Evolutionary conservation across 768 basidiomycete genomes (phyloP), one percentile per base, ranked within the genome.

Genomic region (Calocera cornea): DNA sequence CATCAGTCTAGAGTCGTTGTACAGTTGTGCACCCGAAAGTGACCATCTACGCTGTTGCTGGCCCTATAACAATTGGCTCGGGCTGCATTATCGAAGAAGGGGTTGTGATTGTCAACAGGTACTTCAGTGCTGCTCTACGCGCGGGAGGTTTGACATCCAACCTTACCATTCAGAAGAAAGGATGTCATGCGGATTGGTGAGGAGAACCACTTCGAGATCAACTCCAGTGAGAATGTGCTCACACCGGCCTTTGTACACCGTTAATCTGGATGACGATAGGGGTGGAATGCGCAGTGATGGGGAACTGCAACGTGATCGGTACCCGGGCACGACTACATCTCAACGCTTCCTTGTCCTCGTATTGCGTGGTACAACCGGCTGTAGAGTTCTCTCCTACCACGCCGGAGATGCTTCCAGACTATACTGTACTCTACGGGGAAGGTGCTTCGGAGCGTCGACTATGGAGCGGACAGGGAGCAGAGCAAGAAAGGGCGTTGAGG

Each of bases 181-280:
- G 89, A 92, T 73, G 84, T 88, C 38, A 92, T 97, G 92, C 85
- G 87, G 22, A 92, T 99, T 63, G 95, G 95, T 3, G 87, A 95
- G 75, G 86, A 90, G 69, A 97, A 97, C 75, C 79, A 94, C 68
- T 95, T 99, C 73, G 92, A 97, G 78, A 92, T 97, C 65, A 91
- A 90, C 24, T 92, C 88, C 76, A 88, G 95, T 95, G 73, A 69
- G 90, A 86, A 19, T 41, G 36, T 19, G n/a, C n/a, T n/a, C n/a
- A n/a, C n/a, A n/a, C n/a, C n/a, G n/a, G n/a, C n/a, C n/a, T n/a
- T n/a, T n/a, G n/a, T n/a, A n/a, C n/a, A n/a, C n/a, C n/a, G n/a
- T n/a, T n/a, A n/a, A n/a, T n/a, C n/a, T n/a, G n/a, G n/a, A n/a
- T n/a, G n/a, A n/a, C n/a, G n/a, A n/a, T 73, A 97, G 93, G 92